Evolutionary conservation across 768 basidiomycete genomes (phyloP).

Genomic region (Gymnopilus junonius): DNA sequence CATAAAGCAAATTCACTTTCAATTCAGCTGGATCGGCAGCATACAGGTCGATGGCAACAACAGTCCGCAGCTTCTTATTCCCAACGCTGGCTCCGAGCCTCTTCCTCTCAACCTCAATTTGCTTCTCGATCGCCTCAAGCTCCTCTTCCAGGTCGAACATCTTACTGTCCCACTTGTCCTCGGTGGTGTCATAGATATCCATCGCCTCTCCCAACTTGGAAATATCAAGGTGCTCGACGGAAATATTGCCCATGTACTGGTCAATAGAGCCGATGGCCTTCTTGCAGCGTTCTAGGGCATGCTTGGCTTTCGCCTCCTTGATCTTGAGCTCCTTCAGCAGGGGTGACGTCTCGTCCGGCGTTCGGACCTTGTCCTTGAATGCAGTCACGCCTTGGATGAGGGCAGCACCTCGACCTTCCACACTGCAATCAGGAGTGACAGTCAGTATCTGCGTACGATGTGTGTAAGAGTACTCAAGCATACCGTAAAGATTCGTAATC

Average conservation of each 20-base stretch:
- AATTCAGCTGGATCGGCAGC: slow-evolving; percentile 35
- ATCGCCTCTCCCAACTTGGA: slow-evolving; percentile 19
- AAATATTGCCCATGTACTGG: slow-evolving; percentile 12
- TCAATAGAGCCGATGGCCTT: slow-evolving; percentile 26
- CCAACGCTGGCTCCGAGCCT: slow-evolving; percentile 20
- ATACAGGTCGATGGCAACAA: slow-evolving; percentile 32
- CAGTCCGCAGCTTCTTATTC: slow-evolving; percentile 6
- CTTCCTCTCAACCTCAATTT: slow-evolving; percentile 12
- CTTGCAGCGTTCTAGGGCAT: not conserved
- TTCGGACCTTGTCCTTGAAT: slow-evolving; percentile 15
- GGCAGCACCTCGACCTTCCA: slow-evolving; percentile 43
- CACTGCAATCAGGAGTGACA: slow-evolving; percentile 27
- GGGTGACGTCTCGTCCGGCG: slow-evolving; percentile 24
- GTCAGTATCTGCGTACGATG: not conserved
- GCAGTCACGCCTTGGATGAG: slow-evolving; percentile 48
- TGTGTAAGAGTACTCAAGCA: not conserved
- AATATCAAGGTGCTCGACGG: slow-evolving; percentile 13
- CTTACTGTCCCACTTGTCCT: slow-evolving; percentile 21
- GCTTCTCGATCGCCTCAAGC: slow-evolving; percentile 14
- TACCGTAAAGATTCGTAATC: slow-evolving; percentile 41
- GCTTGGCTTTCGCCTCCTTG: not conserved
- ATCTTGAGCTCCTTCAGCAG: slow-evolving; percentile 3
- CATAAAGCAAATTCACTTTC: slow-evolving; percentile 40
- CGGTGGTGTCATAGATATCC: slow-evolving; percentile 17
- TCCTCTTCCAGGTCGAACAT: slow-evolving; percentile 25